These are phyloP conservation scores for Cutaneotrichosporon dermatis DNA, from an alignment of 1,284 basidiomycete species.

Conservation along the genomic window DNA sequence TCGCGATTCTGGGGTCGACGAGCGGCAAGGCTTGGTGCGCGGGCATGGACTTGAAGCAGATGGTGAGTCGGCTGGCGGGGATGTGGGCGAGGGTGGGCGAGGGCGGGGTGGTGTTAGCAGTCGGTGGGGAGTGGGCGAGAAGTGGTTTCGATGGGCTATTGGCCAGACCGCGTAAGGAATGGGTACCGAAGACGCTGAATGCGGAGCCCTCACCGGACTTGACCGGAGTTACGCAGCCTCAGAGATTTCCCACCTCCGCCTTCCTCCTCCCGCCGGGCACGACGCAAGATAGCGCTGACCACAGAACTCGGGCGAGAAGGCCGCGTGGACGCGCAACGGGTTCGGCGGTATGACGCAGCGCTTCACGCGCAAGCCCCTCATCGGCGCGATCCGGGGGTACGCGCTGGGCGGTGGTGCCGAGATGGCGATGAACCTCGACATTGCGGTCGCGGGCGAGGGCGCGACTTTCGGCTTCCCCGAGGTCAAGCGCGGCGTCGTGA, in stretches of 20 bases:
- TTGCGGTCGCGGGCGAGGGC: slow-evolving; percentile 12
- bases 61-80: slow-evolving; percentile 7
- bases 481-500: slow-evolving; percentile 19
- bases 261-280: too few relatives aligned
- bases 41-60: slow-evolving; percentile 17
- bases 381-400: slow-evolving; percentile 18
- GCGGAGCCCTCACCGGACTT: too few relatives aligned
- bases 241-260: too few relatives aligned
- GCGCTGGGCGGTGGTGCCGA: slow-evolving; percentile 19
- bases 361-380: slow-evolving; percentile 21
- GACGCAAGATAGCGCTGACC: neutral
- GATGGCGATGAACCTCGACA: slow-evolving; percentile 18
- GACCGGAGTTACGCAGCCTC: too few relatives aligned
- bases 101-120: neutral
- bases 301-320: slow-evolving; percentile 11
- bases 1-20: slow-evolving; percentile 13
- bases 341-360: slow-evolving; percentile 17
- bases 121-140: neutral
- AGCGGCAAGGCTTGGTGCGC: slow-evolving; percentile 17
- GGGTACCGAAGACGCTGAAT: too few relatives aligned
- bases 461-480: slow-evolving; percentile 18
- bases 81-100: neutral
- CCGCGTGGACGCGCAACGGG: slow-evolving; percentile 6
- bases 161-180: too few relatives aligned
- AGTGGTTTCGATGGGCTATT: neutral